These are phyloP conservation scores for Limnanthes douglasii DNA, from an alignment of 345 rosid genomes.

Conservation along the genomic window DNA sequence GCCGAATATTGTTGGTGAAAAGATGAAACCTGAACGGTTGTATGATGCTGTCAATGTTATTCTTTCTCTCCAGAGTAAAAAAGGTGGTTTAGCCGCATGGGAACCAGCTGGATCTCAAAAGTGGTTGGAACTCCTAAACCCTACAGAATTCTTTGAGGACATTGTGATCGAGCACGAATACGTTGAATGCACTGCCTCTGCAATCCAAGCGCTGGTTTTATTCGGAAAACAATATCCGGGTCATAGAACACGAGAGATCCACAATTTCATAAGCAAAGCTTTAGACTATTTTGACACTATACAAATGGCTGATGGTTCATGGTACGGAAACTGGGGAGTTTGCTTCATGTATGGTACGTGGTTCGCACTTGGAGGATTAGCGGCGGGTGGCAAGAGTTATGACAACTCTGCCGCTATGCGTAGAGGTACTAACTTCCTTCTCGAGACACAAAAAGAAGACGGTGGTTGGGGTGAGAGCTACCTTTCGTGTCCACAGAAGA, in stretches of 20 bases:
- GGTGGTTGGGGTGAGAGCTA: slow-evolving; percentile 50
- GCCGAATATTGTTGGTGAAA: slow-evolving; percentile 43
- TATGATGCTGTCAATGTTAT: slow-evolving; percentile 44
- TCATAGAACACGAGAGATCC: slow-evolving; percentile 21
- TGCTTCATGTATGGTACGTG: slow-evolving; percentile 19
- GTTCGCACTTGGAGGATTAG: slow-evolving; percentile 18
- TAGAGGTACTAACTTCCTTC: slow-evolving; percentile 18
- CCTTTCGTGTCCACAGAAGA: slow-evolving; percentile 30
- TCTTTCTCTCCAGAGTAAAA: slow-evolving; percentile 35
- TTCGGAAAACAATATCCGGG: slow-evolving; percentile 24
- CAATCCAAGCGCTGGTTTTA: slow-evolving; percentile 20
- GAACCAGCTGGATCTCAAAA: slow-evolving; percentile 18
- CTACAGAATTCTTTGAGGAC: slow-evolving; percentile 29
- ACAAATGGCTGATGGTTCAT: slow-evolving; percentile 27
- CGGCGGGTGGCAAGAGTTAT: slow-evolving; percentile 17
- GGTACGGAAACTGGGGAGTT: slow-evolving; percentile 24
- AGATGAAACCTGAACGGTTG: slow-evolving; percentile 30
- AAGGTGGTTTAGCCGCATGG: slow-evolving; percentile 22
- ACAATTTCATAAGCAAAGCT: slow-evolving; percentile 14
- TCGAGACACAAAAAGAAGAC: slow-evolving; percentile 16
- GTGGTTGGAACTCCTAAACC: slow-evolving; percentile 27
- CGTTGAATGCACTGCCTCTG: slow-evolving; percentile 35
- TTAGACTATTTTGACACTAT: slow-evolving; percentile 16
- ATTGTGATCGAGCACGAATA: slow-evolving; percentile 34
- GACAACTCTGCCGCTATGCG: slow-evolving; percentile 13